phyloP scores from a whole-genome alignment of 1,139 yeast species.

The Geotrichum reessii region DNA sequence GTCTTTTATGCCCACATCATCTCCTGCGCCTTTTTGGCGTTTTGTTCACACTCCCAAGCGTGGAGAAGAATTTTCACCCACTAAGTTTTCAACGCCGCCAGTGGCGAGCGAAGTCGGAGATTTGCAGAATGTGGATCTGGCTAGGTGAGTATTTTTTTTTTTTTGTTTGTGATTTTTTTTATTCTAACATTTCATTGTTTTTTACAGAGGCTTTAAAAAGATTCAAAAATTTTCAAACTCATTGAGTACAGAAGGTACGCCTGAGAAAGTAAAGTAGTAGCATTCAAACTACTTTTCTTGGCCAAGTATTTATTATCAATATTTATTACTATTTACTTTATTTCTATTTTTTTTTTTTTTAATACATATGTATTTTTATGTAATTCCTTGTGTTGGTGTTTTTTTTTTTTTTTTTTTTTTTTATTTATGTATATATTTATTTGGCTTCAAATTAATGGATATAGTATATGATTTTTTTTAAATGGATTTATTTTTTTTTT shows the following conservation, averaged over 20 bases:
- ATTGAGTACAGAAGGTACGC: slow-evolving; percentile 19
- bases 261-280: slow-evolving; percentile 20
- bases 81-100: slow-evolving; percentile 34
- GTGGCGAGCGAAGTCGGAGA: slow-evolving; percentile 38
- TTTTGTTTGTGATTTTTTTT: not conserved
- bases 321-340: not conserved
- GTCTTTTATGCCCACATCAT: slow-evolving; percentile 39
- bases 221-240: slow-evolving; percentile 12
- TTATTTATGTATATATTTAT: not conserved
- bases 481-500: no score
- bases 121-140: slow-evolving; percentile 44
- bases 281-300: not conserved
- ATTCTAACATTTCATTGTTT: not conserved
- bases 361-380: not conserved
- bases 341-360: not conserved
- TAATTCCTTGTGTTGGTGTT: not conserved
- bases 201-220: slow-evolving; percentile 14
- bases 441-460: no score
- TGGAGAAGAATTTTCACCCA: slow-evolving; percentile 28
- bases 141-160: slow-evolving; percentile 28
- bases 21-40: slow-evolving; percentile 43
- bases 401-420: not conserved
- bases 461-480: no score
- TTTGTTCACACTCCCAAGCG: slow-evolving; percentile 34
- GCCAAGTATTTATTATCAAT: not conserved